Evolutionary conservation across 768 basidiomycete genomes (phyloP), one percentile per base, ranked within the genome.

Genomic region (Phanerochaete sordida): DNA sequence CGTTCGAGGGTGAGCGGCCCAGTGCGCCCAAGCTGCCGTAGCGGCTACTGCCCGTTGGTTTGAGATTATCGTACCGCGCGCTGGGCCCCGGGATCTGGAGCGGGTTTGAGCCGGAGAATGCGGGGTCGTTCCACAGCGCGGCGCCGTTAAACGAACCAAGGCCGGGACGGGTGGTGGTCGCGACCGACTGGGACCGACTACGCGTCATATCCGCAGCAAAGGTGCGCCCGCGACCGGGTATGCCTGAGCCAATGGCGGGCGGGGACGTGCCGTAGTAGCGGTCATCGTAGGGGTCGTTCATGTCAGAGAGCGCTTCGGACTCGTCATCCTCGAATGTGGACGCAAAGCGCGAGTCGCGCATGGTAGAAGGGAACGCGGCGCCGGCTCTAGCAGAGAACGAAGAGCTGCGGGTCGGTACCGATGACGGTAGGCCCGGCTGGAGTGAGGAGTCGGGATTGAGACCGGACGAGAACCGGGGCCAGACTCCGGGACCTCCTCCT

Each of bases 251-350:
- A 46, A 81, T 69, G 19, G 81, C 78, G 30, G 75, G 77, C 5
- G 81, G 69, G 64, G 75, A 84, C 47, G 74, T 77, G 33, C 86
- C 69, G 57, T 72, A 67, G 64, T 67, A 72, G 33, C 56, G 61
- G 27, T 64, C 83, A 47, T 88, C 86, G 66, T 85, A 57, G 28
- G 66, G 64, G 45, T 62, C 64, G 53, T 66, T 61, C 47, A 80
- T 80, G 68, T 89, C 87, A 51, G 81, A 82, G 24, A 84, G 73
- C 5, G 74, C 74, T 56, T 89, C 88, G 0, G 82, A 83, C 72
- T 92, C 90, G 70, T 92, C 90, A 65, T 92, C 90, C 74, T 92
- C 91, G 65, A 88, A 84, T 1, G 89, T 92, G 24, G 88, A 90
- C 5, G 86, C 81, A 71, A 92, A 91, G 31, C 84, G 75, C 7